Evolutionary conservation across 176 grass and related monocot species (phyloP).

Genomic region (Triticum turgidum): DNA sequence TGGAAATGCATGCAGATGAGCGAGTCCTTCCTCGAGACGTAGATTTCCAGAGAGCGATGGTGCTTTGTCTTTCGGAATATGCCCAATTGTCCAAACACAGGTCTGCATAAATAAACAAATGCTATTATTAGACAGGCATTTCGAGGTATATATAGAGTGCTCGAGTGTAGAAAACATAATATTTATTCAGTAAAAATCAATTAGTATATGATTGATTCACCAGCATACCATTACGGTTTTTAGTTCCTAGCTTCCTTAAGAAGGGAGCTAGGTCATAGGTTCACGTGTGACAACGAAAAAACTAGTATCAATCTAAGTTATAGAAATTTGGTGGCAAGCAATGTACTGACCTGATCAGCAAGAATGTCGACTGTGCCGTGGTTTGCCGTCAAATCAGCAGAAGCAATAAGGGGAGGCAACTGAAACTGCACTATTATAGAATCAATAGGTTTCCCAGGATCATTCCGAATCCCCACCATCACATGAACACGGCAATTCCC

Average conservation of each 20-base stretch:
- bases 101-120: slow-evolving; percentile 49
- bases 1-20: slow-evolving; percentile 66
- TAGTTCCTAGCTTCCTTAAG: not conserved
- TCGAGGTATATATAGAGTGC: not conserved
- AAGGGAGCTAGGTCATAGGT: not conserved
- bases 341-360: slow-evolving; percentile 67
- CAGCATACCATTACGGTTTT: not conserved
- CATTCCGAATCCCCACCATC: slow-evolving; percentile 79
- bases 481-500: slow-evolving; percentile 86
- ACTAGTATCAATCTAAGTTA: not conserved
- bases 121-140: slow-evolving; percentile 11
- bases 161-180: not conserved
- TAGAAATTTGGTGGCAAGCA: not conserved
- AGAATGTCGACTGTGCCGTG: slow-evolving; percentile 89
- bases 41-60: slow-evolving; percentile 82
- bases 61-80: slow-evolving; percentile 92
- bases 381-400: slow-evolving; percentile 89
- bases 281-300: not conserved
- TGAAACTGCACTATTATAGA: slow-evolving; percentile 87
- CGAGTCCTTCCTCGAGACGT: slow-evolving; percentile 61
- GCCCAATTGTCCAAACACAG: slow-evolving; percentile 83
- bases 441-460: slow-evolving; percentile 95
- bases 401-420: slow-evolving; percentile 71
- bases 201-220: not conserved
- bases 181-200: not conserved